phyloP scores from a whole-genome alignment of 1,139 yeast genomes.

The Kodamaea arcana region DNA sequence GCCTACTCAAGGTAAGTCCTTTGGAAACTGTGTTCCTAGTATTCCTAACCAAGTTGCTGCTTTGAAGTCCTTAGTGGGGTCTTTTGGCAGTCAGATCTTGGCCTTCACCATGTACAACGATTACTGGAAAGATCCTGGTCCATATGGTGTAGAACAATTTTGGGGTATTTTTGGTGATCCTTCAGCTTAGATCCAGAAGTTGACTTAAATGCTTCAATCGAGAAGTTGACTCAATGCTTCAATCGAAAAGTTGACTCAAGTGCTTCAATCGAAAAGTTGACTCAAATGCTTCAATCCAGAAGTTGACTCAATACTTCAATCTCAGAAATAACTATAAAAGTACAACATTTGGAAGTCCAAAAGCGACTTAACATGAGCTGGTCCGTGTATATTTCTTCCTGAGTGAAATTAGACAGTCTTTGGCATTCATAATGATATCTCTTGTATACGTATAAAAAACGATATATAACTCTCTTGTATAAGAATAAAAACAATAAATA shows the following conservation, averaged over 20 bases:
- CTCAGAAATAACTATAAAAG: not conserved
- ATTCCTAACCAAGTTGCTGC: conserved; percentile 58
- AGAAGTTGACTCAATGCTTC: not conserved
- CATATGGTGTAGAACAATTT: conserved; percentile 62
- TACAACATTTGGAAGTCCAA: not conserved
- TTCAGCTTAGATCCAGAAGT: conserved; percentile 3
- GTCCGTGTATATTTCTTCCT: not conserved
- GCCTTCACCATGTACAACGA: conserved; percentile 74
- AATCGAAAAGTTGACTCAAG: too few relatives aligned
- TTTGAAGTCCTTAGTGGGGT: conserved; percentile 48
- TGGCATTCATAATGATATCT: not conserved
- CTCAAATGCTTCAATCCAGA: too few relatives aligned
- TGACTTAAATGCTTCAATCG: too few relatives aligned
- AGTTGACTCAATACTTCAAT: not conserved
- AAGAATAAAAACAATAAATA: too few relatives aligned
- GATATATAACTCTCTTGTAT: too few relatives aligned
- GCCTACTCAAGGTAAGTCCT: conserved; percentile 68
- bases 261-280: too few relatives aligned
- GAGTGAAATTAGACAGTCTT: not conserved
- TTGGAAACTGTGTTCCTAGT: conserved; percentile 72
- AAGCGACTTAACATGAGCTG: not conserved
- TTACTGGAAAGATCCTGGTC: conserved; percentile 72
- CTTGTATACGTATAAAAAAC: conserved; percentile 1
- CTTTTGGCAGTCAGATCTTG: conserved; percentile 53
- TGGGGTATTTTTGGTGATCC: conserved; percentile 49